Base-by-base conservation (phyloP, 164 flowering plant genomes). In the Paratinospora sagittata region DNA sequence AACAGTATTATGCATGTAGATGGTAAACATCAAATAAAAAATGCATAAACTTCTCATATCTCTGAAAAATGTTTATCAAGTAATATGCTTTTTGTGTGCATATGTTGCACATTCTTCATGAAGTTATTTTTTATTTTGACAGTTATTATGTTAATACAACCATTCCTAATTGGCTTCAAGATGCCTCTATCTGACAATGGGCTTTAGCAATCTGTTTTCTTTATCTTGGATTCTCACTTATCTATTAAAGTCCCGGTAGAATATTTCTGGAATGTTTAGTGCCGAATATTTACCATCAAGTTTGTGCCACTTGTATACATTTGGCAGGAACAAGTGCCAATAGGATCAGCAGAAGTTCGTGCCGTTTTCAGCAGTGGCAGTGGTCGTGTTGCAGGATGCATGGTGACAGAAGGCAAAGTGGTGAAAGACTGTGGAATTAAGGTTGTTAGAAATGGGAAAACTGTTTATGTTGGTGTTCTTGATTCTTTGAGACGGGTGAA, bases 371-470 rank as follows among this genome's bases (percentile, higher is more conserved):
- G 88, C 79, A 90, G 96, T 78, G 97, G 97, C 66, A 94, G 97
- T 80, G 93, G 96, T 69, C 93, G 89, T 72, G 90, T 87, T 82
- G 97, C 95, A 77, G 98, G 98, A 72, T 94, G 98, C 83, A 90
- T 91, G 92, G 88, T 91, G 60, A 83, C 84, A 14, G 96, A 90
- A 66, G 98, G 98, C 66, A 91, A 89, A 75, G 68, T 91, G 9
- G 83, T 78, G 73, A 89, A 87, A 78, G 91, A 83, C 69, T 91
- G 93, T 81, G 94, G 94, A 36, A 74, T 91, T 73, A 87, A 82
- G 41, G 83, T 94, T 2, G 41, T 80, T 33, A 83, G 97, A 69
- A 87, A 82, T 11, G 83, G 93, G 14, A 90, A 82, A 78, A 77
- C 78, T 65, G 83, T 88, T 37, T 71, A 86, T 74, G 84, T 76